These are phyloP conservation scores for Epichloe baconii DNA, from an alignment of 2,329 filamentous ascomycete species.

Conservation along the genomic window DNA sequence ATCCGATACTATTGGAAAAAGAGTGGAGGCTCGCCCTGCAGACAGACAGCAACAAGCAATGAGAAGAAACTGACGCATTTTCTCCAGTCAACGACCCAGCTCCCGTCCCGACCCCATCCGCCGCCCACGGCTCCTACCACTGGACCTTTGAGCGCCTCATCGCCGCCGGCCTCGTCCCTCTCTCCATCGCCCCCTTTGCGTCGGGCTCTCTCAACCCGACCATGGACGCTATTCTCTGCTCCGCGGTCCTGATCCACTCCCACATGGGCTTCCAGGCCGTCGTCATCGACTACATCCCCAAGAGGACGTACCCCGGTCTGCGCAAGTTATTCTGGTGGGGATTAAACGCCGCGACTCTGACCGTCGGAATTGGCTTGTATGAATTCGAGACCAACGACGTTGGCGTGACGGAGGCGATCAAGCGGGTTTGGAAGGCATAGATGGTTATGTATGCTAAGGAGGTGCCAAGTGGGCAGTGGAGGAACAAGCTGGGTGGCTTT, in stretches of 20 bases:
- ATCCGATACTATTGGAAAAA: background rate
- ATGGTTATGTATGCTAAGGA: background rate
- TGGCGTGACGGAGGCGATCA: slow-evolving; percentile 78
- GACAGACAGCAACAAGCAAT: background rate
- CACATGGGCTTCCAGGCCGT: slow-evolving; percentile 89
- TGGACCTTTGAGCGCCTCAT: slow-evolving; percentile 92
- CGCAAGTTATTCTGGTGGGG: slow-evolving; percentile 61
- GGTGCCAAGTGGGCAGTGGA: background rate
- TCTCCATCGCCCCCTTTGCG: slow-evolving; percentile 84
- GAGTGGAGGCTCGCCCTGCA: background rate
- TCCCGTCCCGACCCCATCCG: slow-evolving; percentile 55
- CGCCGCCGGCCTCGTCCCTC: slow-evolving; percentile 67
- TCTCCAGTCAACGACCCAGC: slow-evolving; percentile 71
- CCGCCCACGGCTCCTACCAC: slow-evolving; percentile 90
- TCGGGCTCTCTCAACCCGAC: slow-evolving; percentile 82
- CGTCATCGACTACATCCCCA: slow-evolving; percentile 85
- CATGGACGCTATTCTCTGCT: slow-evolving; percentile 75
- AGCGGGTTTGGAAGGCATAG: slow-evolving; percentile 78
- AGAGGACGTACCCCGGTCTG: slow-evolving; percentile 51
- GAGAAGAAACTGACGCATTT: slow-evolving; percentile 2
- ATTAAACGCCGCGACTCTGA: slow-evolving; percentile 64
- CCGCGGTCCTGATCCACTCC: slow-evolving; percentile 75
- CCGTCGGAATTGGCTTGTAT: slow-evolving; percentile 81
- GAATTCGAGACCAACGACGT: slow-evolving; percentile 99
- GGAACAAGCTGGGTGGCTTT: background rate